phyloP scores from a whole-genome alignment of 257 asterid genomes.

The Striga asiatica region DNA sequence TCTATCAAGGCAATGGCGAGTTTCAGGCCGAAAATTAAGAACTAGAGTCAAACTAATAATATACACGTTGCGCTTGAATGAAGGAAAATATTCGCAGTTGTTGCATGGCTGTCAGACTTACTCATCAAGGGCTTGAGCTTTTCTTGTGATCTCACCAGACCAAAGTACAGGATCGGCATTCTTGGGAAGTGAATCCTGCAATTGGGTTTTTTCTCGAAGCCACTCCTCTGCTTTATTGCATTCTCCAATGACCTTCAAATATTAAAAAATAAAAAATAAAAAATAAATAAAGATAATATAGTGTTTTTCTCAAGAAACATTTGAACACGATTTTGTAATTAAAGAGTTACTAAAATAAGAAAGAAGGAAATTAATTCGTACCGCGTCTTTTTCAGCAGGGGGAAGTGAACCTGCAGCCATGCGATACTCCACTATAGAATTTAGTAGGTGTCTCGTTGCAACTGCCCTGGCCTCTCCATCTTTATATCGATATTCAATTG shows the following conservation, averaged over 20 bases:
- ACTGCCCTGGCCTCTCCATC: constrained; percentile 73
- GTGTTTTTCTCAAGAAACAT: neutral
- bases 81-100: constrained; percentile 3
- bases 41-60: neutral
- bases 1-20: no score
- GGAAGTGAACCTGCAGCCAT: constrained; percentile 57
- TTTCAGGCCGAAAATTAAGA: constrained; percentile 1
- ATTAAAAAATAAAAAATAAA: constrained; percentile 7
- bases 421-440: constrained; percentile 50
- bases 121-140: constrained; percentile 57
- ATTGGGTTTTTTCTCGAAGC: constrained; percentile 65
- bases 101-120: constrained; percentile 29
- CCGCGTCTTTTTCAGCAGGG: constrained; percentile 57
- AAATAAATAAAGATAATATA: neutral
- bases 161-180: constrained; percentile 69
- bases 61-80: constrained; percentile 1
- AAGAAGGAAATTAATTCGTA: constrained; percentile 25
- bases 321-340: neutral
- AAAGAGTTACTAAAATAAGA: neutral
- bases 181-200: constrained; percentile 72
- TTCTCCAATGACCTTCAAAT: constrained; percentile 56
- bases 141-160: constrained; percentile 61
- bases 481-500: constrained; percentile 69
- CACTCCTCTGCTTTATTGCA: constrained; percentile 77
- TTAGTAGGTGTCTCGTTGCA: constrained; percentile 47